Evolutionary conservation across 1,284 basidiomycete genomes (phyloP).

Genomic region (Leccinum solheimii): DNA sequence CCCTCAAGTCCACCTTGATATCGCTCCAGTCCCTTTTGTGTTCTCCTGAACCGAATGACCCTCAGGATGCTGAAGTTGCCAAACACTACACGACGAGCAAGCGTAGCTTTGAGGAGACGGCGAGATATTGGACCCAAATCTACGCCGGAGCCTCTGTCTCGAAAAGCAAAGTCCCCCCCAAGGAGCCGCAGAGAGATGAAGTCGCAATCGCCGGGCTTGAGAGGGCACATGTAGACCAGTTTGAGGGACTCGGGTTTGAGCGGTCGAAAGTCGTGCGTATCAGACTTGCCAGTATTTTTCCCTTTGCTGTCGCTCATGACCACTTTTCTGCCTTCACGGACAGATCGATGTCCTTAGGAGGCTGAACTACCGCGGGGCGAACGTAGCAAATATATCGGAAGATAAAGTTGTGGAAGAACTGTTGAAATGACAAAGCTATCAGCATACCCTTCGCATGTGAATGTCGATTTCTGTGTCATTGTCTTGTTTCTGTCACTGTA

Average conservation of each 20-base stretch:
- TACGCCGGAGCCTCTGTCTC: conserved; percentile 75
- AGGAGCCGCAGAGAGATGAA: conserved; percentile 48
- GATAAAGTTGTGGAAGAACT: conserved; percentile 62
- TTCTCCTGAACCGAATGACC: conserved; percentile 95
- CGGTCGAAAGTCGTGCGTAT: conserved; percentile 72
- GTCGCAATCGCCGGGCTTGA: conserved; percentile 77
- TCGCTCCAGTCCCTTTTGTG: conserved; percentile 95
- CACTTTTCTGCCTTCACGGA: neutral
- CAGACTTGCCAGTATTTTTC: neutral
- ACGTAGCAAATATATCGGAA: conserved; percentile 59
- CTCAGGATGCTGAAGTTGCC: conserved; percentile 97
- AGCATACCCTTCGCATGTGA: conserved; percentile 30
- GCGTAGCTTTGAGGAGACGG: conserved; percentile 87
- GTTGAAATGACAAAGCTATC: conserved; percentile 41
- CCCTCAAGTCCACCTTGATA: conserved; percentile 95
- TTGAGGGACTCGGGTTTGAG: conserved; percentile 73
- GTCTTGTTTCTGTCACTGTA: conserved; percentile 28
- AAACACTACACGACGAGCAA: conserved; percentile 94
- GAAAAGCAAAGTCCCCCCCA: conserved; percentile 39
- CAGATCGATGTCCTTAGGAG: conserved; percentile 86
- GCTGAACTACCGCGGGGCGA: conserved; percentile 88
- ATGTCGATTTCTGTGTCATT: conserved; percentile 28
- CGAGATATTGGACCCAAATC: conserved; percentile 90
- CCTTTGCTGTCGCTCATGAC: conserved; percentile 3
- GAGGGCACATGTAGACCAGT: conserved; percentile 71